Evolutionary conservation across 768 basidiomycete genomes (phyloP).

Genomic region (Mycena metata): DNA sequence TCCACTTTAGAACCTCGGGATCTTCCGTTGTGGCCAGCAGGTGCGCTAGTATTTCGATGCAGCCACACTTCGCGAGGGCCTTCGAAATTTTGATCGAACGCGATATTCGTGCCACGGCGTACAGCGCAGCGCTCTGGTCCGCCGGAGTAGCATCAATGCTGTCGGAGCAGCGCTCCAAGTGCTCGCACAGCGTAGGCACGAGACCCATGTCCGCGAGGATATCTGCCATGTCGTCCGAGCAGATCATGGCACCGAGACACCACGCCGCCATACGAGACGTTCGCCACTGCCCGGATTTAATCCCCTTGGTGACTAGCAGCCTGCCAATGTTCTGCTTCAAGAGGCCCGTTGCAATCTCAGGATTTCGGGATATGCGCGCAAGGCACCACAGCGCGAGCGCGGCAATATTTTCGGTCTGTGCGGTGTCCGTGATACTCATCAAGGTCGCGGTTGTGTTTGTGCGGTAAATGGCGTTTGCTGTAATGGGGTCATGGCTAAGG

Average conservation of each 20-base stretch:
- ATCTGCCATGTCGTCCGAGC: conserved; percentile 41
- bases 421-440: conserved; percentile 40
- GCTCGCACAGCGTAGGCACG: conserved; percentile 32
- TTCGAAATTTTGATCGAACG: conserved; percentile 44
- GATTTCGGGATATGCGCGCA: conserved; percentile 39
- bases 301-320: conserved; percentile 37
- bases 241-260: conserved; percentile 40
- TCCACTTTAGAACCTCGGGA: conserved; percentile 37
- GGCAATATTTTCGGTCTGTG: conserved; percentile 38
- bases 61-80: conserved; percentile 38
- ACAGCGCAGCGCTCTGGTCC: conserved; percentile 41
- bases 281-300: conserved; percentile 25
- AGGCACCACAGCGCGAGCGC: conserved; percentile 44
- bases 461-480: conserved; percentile 44
- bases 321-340: conserved; percentile 39
- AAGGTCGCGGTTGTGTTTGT: conserved; percentile 41
- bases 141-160: conserved; percentile 26
- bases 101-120: conserved; percentile 41
- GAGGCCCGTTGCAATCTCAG: conserved; percentile 42
- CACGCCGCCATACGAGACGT: conserved; percentile 39
- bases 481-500: conserved; percentile 38
- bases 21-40: conserved; percentile 35
- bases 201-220: conserved; percentile 35
- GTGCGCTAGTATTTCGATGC: conserved; percentile 37
- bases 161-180: conserved; percentile 36